These are phyloP conservation scores for Colletotrichum limetticola DNA, from an alignment of 2,329 filamentous ascomycete genomes.

Conservation along the genomic window DNA sequence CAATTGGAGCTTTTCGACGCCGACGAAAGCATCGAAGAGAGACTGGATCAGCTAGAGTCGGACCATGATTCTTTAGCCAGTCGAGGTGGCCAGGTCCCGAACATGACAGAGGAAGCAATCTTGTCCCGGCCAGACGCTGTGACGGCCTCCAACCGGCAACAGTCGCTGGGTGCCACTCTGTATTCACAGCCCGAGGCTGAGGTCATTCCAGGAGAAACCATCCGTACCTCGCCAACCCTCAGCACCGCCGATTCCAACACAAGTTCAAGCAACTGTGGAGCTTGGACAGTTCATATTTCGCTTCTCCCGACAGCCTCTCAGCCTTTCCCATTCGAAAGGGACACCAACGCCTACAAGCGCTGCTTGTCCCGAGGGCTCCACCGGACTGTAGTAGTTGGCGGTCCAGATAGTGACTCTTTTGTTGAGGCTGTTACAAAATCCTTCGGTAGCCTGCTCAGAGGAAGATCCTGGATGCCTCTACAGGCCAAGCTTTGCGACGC, in stretches of 20 bases:
- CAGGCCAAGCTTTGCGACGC: conserved; percentile 68
- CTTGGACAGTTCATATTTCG: conserved; percentile 71
- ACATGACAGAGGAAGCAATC: not conserved
- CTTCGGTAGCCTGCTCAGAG: conserved; percentile 61
- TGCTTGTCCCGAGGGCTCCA: conserved; percentile 70
- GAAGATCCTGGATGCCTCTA: conserved; percentile 66
- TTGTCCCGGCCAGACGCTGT: not conserved
- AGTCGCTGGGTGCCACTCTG: not conserved
- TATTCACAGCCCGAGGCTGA: not conserved
- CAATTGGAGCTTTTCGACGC: conserved; percentile 62
- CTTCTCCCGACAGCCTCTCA: conserved; percentile 64
- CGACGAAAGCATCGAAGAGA: conserved; percentile 64
- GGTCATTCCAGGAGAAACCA: too few relatives aligned
- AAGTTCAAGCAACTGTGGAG: conserved; percentile 38
- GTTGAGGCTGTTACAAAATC: conserved; percentile 57
- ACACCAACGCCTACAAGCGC: conserved; percentile 69
- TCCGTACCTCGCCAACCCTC: conserved; percentile 1
- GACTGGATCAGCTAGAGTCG: conserved; percentile 61
- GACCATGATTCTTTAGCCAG: conserved; percentile 35
- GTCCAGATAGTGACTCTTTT: conserved; percentile 61
- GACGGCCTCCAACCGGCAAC: not conserved
- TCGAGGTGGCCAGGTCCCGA: conserved; percentile 20
- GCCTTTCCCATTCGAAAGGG: conserved; percentile 70
- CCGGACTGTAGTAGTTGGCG: conserved; percentile 64
- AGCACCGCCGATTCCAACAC: not conserved